These are phyloP conservation scores for Cyclotella kingstonii DNA, from an alignment of 108 stramenopile genomes.

Conservation along the genomic window DNA sequence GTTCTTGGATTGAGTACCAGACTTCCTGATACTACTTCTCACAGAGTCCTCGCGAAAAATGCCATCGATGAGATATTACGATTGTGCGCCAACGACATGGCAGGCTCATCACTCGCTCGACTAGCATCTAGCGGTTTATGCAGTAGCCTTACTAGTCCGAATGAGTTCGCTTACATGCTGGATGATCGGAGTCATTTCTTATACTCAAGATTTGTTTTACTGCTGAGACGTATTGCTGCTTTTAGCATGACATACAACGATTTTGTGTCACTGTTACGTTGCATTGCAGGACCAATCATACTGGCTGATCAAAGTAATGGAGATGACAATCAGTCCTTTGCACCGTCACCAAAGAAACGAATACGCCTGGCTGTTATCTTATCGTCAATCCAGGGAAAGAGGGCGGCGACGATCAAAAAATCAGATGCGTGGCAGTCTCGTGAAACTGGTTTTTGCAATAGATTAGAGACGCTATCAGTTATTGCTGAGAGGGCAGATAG, in stretches of 20 bases:
- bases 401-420: conserved; percentile 21
- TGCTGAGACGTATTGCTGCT: conserved; percentile 71
- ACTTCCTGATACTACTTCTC: conserved; percentile 51
- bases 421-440: conserved; percentile 56
- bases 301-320: conserved; percentile 46
- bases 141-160: conserved; percentile 68
- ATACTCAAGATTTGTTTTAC: conserved; percentile 65
- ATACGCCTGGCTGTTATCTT: conserved; percentile 76
- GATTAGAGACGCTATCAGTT: conserved; percentile 70
- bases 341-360: conserved; percentile 27
- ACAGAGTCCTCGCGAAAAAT: conserved; percentile 56
- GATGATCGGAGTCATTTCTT: conserved; percentile 70
- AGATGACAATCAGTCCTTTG: conserved; percentile 12
- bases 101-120: conserved; percentile 69
- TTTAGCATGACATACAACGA: conserved; percentile 86
- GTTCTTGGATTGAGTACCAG: conserved; percentile 71
- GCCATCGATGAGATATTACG: conserved; percentile 73
- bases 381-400: conserved; percentile 55
- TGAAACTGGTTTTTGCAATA: conserved; percentile 62
- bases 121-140: conserved; percentile 76
- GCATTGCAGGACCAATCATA: conserved; percentile 73
- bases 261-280: conserved; percentile 76
- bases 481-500: conserved; percentile 75
- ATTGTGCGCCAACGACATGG: conserved; percentile 63
- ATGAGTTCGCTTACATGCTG: conserved; percentile 73